These are phyloP conservation scores for Aegilops bicornis DNA, from an alignment of 176 grass and related monocot genomes.

Conservation along the genomic window DNA sequence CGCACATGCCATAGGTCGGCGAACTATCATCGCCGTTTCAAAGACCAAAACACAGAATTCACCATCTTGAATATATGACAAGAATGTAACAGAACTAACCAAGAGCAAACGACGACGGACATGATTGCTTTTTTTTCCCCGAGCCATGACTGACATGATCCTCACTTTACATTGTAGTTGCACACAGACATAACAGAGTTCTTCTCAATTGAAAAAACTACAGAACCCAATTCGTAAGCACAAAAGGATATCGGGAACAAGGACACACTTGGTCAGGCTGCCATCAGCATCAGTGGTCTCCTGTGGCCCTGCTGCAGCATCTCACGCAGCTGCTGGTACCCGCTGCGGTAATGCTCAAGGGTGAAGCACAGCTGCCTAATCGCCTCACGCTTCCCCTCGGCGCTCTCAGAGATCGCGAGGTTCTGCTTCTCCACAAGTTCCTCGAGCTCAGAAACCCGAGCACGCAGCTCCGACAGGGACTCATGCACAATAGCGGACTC, in stretches of 20 bases:
- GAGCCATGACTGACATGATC: background rate
- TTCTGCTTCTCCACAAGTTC: conserved; percentile 66
- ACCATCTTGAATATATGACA: conserved; percentile 3
- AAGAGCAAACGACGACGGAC: background rate
- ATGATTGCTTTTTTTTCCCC: background rate
- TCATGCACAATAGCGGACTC: conserved; percentile 13
- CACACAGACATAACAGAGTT: background rate
- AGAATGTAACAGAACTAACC: background rate
- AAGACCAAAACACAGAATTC: conserved; percentile 13
- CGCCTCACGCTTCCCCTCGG: conserved; percentile 85
- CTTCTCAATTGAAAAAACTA: conserved; percentile 7
- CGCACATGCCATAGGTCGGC: background rate
- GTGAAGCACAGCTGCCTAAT: conserved; percentile 95
- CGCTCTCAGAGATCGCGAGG: conserved; percentile 56
- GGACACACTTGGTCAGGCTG: conserved; percentile 36
- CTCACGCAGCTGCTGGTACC: conserved; percentile 66
- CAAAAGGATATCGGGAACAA: background rate
- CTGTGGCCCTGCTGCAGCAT: conserved; percentile 69
- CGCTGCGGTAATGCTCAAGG: conserved; percentile 80
- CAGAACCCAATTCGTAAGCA: conserved; percentile 13
- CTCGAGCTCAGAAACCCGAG: conserved; percentile 56
- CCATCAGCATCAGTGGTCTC: conserved; percentile 46
- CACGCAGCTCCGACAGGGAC: conserved; percentile 33
- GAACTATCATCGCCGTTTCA: background rate
- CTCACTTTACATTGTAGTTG: conserved; percentile 20